Conservation (phyloP, 106 monocot genomes). For the Allium sativum region DNA sequence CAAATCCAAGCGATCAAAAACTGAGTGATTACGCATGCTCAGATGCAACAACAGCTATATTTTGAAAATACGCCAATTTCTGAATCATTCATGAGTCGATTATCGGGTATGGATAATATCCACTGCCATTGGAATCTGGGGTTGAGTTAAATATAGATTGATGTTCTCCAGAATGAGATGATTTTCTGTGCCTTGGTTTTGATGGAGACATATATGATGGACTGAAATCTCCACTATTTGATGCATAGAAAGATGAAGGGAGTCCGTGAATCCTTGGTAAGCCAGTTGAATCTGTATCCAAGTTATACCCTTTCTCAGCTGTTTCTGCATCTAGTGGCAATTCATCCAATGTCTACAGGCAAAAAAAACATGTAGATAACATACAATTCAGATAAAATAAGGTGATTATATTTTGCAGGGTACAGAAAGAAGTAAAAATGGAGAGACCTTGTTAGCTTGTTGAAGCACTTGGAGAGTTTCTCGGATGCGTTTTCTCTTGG, state of each 20-base stretch:
- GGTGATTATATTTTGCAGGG: background rate
- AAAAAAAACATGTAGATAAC: conserved; percentile 1
- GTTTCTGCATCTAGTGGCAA: conserved; percentile 67
- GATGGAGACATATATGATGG: conserved; percentile 30
- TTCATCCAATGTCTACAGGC: conserved; percentile 55
- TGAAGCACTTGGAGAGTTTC: conserved; percentile 58
- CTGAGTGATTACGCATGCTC: too few species aligned
- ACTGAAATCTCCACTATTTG: conserved; percentile 4
- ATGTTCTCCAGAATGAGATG: conserved; percentile 40
- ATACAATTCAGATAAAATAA: background rate
- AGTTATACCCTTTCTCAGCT: conserved; percentile 43
- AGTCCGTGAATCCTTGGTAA: conserved; percentile 43
- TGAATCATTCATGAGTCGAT: background rate
- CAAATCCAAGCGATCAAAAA: too few species aligned
- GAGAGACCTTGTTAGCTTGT: conserved; percentile 57
- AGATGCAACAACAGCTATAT: too few species aligned
- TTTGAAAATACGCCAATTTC: background rate
- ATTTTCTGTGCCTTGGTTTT: conserved; percentile 32
- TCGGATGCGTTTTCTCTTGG: conserved; percentile 53
- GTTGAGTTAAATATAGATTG: conserved; percentile 14
- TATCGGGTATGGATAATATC: conserved; percentile 3
- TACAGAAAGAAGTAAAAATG: conserved; percentile 3
- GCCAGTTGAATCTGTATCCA: conserved; percentile 41
- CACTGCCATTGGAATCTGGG: conserved; percentile 21
- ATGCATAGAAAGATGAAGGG: conserved; percentile 29